phyloP scores from a whole-genome alignment of 2,329 filamentous ascomycete species.

The Penicillium freii region DNA sequence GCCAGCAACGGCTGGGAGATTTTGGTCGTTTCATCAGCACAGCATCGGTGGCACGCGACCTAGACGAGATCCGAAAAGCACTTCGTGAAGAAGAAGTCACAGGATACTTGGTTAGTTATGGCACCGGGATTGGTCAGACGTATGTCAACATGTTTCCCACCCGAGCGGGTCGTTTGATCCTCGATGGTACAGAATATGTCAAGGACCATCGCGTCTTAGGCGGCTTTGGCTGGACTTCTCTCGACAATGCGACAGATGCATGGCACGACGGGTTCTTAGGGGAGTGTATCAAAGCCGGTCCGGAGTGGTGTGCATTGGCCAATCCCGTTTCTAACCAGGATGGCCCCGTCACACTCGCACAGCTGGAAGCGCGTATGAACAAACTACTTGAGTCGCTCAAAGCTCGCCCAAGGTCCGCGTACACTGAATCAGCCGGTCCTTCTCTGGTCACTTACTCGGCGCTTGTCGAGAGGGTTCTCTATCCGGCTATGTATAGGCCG shows the following conservation, averaged over 20 bases:
- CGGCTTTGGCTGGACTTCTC: conserved; percentile 18
- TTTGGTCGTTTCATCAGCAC: conserved; percentile 20
- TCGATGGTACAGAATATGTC: conserved; percentile 19
- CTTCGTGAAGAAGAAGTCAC: conserved; percentile 15
- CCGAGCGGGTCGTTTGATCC: conserved; percentile 15
- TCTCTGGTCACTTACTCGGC: conserved; percentile 17
- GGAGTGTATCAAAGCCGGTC: conserved; percentile 17
- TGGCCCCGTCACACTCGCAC: conserved; percentile 4
- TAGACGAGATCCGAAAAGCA: conserved; percentile 18
- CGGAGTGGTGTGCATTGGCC: conserved; percentile 16
- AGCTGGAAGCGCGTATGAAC: conserved; percentile 12
- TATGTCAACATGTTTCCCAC: conserved; percentile 21
- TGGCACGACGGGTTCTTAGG: conserved; percentile 19
- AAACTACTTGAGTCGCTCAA: conserved; percentile 9
- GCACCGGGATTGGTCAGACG: conserved; percentile 19
- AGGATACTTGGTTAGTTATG: conserved; percentile 19
- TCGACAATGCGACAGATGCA: conserved; percentile 17
- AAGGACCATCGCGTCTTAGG: conserved; percentile 14
- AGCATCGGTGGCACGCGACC: conserved; percentile 16
- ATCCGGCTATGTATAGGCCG: conserved; percentile 14
- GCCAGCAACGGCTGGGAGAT: conserved; percentile 16
- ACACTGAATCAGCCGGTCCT: conserved; percentile 12
- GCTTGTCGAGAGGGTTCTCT: conserved; percentile 11
- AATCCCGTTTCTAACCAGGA: neutral
- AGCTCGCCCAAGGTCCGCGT: conserved; percentile 14